Base-by-base conservation (phyloP, 495 filamentous ascomycete genomes). In the Aspergillus avenaceus region DNA sequence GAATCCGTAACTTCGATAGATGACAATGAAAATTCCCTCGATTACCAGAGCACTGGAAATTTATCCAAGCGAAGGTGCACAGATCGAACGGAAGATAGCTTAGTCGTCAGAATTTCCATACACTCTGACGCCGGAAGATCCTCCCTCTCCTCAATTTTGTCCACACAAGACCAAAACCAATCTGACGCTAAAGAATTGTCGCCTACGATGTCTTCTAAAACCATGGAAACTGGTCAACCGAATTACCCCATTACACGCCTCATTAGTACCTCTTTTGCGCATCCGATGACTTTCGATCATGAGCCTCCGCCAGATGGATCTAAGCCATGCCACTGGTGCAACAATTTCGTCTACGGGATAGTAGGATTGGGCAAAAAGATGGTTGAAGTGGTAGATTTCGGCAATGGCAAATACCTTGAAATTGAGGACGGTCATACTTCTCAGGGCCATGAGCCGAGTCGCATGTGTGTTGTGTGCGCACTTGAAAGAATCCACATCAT, bases 221-320 rank as follows among this genome's bases (percentile, higher is more conserved):
- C 44, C 22, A 8, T 12, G 32, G n/a, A 13, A 2, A 16, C 13
- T 7, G 13, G 21, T 9, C n/a, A 46, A 22, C 16, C 44, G 2
- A 44, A 14, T 21, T 28, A 22, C 29, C 28, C 26, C 13, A 21
- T 11, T 7, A 45, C 28, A 25, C 52, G 45, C 13, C 58, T 32
- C 9, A 69, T 72, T 40, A 44, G 23, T 5, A 76, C 72, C 5
- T 60, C 55, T 8, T 61, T 70, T 45, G 57, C 64, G 9, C 69
- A 76, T 43, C 72, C 72, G 0, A 63, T 77, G 22, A 34, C 45
- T 24, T 75, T 71, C 59, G 63, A 65, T 12, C 55, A 68, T 40
- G 50, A 58, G 14, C 51, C 58, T 2, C 43, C 51, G 9, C 37
- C 54, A 8, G 56, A 61, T 26, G 54, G 52, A 36, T 41, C 43